Percentiles rank a stretch among this genome's conserved stretches.
Evolutionary conservation across 495 filamentous ascomycete species (phyloP).

Genomic region (Aspergillus saccharolyticus): DNA sequence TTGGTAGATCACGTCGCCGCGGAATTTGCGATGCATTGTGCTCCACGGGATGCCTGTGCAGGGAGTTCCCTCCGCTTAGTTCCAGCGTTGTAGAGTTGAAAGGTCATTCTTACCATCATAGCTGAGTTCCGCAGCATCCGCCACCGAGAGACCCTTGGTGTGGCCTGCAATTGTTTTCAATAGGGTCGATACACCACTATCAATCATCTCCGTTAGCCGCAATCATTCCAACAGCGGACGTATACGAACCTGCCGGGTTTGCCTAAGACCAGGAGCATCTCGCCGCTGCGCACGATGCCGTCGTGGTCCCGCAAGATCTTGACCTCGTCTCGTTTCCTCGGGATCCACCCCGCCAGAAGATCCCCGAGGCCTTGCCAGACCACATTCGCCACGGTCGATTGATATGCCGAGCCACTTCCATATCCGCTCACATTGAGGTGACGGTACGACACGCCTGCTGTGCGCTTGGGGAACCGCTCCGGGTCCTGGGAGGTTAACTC

Average conservation of each 20-base stretch:
- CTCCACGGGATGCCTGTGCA: neutral
- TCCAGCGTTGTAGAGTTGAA: neutral
- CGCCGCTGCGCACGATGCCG: constrained; percentile 19
- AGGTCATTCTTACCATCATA: constrained; percentile 49
- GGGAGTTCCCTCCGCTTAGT: too few relatives aligned
- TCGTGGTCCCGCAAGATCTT: constrained; percentile 12
- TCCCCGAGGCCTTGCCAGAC: constrained; percentile 2
- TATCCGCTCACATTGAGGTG: constrained; percentile 21
- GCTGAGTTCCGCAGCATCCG: constrained; percentile 47
- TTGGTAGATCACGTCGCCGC: constrained; percentile 52
- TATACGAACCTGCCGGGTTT: constrained; percentile 6
- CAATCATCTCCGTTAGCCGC: too few relatives aligned
- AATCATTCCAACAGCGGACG: too few relatives aligned
- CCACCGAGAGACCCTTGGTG: constrained; percentile 57
- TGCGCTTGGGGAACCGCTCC: constrained; percentile 15
- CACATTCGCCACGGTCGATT: constrained; percentile 17
- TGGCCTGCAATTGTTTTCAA: constrained; percentile 63
- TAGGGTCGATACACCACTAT: constrained; percentile 47
- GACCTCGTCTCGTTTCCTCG: neutral
- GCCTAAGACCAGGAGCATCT: constrained; percentile 11
- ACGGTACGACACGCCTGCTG: constrained; percentile 19
- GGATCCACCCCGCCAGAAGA: neutral
- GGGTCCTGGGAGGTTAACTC: constrained; percentile 36
- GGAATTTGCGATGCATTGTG: constrained; percentile 53
- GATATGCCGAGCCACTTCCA: constrained; percentile 17